phyloP scores from a whole-genome alignment of 768 basidiomycete species.

The Mycena chlorophos region DNA sequence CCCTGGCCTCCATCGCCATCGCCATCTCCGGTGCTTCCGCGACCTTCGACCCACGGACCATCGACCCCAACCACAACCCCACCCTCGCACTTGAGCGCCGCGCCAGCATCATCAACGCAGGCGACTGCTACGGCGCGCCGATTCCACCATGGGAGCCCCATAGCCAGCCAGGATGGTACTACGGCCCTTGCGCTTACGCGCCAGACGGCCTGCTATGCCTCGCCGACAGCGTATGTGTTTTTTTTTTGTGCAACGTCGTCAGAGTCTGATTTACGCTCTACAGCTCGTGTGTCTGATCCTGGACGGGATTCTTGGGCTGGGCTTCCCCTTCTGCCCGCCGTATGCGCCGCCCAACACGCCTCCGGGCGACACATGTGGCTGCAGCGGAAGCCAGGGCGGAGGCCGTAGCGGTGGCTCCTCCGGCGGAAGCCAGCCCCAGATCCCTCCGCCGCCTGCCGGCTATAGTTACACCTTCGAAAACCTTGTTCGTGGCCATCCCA shows the following conservation, averaged over 20 bases:
- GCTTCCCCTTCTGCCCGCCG: slow-evolving; percentile 4
- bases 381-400: background rate
- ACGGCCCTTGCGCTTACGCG: slow-evolving; percentile 1
- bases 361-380: background rate
- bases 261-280: background rate
- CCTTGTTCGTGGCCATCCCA: background rate
- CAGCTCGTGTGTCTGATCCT: slow-evolving; percentile 11
- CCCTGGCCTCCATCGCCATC: slow-evolving; percentile 3
- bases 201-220: slow-evolving; percentile 8
- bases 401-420: background rate
- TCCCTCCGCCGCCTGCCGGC: background rate
- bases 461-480: slow-evolving; percentile 1
- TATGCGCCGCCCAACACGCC: background rate
- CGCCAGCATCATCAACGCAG: background rate
- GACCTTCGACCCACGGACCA: background rate
- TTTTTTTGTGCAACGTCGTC: background rate
- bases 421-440: background rate
- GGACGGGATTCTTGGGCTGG: background rate
- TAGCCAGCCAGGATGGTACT: slow-evolving; percentile 19
- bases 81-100: background rate
- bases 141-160: slow-evolving; percentile 5
- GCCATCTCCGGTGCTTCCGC: background rate
- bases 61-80: background rate
- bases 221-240: background rate
- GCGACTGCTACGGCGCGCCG: slow-evolving; percentile 13